Percentiles rank a stretch among this genome's conserved stretches.
phyloP scores from a whole-genome alignment of 2,329 filamentous ascomycete genomes.

The Myrmaecium sp. region DNA sequence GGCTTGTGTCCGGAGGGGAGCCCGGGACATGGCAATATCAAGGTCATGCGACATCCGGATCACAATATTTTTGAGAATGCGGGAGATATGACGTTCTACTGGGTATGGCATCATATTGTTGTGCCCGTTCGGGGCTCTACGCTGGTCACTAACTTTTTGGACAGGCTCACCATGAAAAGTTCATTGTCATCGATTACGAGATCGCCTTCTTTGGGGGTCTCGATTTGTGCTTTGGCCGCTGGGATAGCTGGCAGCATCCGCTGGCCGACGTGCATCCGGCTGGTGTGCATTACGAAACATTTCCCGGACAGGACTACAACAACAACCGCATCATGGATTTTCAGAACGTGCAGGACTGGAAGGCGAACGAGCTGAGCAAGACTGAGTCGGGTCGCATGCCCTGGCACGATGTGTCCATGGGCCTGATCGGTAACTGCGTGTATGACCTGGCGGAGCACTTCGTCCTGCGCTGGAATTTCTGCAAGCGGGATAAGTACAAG shows the following conservation, averaged over 20 bases:
- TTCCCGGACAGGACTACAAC: conserved; percentile 94
- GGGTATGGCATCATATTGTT: conserved; percentile 27
- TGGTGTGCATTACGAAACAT: conserved; percentile 67
- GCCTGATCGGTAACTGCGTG: conserved; percentile 71
- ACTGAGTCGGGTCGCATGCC: conserved; percentile 89
- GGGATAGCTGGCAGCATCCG: conserved; percentile 75
- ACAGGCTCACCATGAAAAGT: conserved; percentile 98
- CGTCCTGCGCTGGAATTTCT: conserved; percentile 85
- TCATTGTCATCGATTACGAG: conserved; percentile 83
- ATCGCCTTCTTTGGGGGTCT: conserved; percentile 87
- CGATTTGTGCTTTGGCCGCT: conserved; percentile 88
- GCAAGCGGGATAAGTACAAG: conserved; percentile 97
- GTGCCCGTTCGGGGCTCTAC: not conserved
- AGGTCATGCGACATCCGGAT: conserved; percentile 77
- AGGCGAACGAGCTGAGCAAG: conserved; percentile 82
- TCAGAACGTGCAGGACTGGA: conserved; percentile 78
- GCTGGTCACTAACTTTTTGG: conserved; percentile 11
- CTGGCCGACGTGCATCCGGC: conserved; percentile 78
- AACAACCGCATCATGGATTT: conserved; percentile 97
- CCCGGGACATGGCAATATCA: conserved; percentile 76
- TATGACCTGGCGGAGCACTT: conserved; percentile 96
- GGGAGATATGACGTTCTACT: conserved; percentile 93
- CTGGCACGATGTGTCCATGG: conserved; percentile 95
- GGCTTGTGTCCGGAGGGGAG: conserved; percentile 65
- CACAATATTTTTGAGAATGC: conserved; percentile 90